Evolutionary conservation across 305 asterid genomes (phyloP).

Genomic region (Fraxinus ornus): DNA sequence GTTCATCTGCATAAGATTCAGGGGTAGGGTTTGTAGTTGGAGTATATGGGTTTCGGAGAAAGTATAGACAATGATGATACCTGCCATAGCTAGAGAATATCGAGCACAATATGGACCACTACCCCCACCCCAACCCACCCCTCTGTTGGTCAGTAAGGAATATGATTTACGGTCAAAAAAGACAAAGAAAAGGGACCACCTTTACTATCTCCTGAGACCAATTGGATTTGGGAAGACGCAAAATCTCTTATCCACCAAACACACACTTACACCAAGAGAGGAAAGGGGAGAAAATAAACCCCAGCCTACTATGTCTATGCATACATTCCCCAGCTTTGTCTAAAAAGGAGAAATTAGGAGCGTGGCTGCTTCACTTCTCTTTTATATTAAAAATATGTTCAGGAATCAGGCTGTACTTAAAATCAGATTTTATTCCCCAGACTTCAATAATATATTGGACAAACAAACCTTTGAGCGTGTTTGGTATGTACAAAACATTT

Average conservation of each 20-base stretch:
- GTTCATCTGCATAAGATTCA: slow-evolving; percentile 26
- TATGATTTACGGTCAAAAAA: slow-evolving; percentile 31
- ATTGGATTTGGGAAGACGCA: slow-evolving; percentile 22
- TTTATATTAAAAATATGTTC: not conserved
- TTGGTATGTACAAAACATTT: no score
- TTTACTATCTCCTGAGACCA: slow-evolving; percentile 27
- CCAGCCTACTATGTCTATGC: not conserved
- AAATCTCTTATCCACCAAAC: not conserved
- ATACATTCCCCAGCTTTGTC: slow-evolving; percentile 8
- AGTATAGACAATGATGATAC: slow-evolving; percentile 12
- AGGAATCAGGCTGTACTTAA: no score
- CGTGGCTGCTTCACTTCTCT: not conserved
- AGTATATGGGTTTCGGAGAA: slow-evolving; percentile 19
- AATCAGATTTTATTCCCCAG: not conserved
- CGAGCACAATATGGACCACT: slow-evolving; percentile 11
- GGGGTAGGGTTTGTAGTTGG: slow-evolving; percentile 16
- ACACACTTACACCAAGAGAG: not conserved
- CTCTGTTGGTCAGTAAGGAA: slow-evolving; percentile 24
- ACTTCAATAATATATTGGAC: not conserved
- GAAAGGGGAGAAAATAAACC: not conserved
- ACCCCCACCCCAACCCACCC: slow-evolving; percentile 10
- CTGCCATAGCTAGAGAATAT: slow-evolving; percentile 17
- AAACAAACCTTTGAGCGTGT: no score
- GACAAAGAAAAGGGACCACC: slow-evolving; percentile 31
- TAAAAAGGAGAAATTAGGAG: not conserved